phyloP scores from a whole-genome alignment of 345 rosid genomes.

The Citrus sinensis region DNA sequence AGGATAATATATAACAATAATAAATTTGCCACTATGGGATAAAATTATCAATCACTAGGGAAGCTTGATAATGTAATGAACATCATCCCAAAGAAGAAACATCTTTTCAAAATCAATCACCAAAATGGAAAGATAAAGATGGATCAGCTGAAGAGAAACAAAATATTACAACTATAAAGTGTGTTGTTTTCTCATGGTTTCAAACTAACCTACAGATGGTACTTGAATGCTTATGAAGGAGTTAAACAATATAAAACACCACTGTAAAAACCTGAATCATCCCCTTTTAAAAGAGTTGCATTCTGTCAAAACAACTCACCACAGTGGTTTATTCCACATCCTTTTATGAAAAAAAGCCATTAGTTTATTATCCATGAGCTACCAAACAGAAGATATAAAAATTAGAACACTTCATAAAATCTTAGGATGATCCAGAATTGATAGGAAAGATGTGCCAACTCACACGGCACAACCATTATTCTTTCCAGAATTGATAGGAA shows the following conservation, averaged over 20 bases:
- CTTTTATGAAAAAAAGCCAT: neutral
- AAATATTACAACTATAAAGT: neutral
- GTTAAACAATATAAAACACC: neutral
- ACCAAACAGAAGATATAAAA: neutral
- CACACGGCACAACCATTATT: neutral
- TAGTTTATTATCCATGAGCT: neutral
- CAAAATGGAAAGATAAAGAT: neutral
- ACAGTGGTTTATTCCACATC: neutral
- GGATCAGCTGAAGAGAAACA: neutral
- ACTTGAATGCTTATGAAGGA: neutral
- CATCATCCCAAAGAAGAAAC: neutral
- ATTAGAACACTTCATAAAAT: neutral
- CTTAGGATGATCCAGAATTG: neutral
- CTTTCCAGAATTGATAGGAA: neutral
- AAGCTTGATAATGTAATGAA: neutral
- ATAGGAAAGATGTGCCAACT: neutral
- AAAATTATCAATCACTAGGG: neutral
- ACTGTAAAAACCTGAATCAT: neutral
- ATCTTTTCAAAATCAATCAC: neutral
- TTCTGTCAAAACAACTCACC: neutral
- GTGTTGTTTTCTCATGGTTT: neutral
- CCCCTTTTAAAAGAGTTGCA: neutral
- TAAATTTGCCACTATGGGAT: neutral
- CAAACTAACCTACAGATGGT: neutral
- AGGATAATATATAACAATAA: neutral